Conservation (phyloP, 352 stramenopile species). For the Globisporangium carolinianum region DNA sequence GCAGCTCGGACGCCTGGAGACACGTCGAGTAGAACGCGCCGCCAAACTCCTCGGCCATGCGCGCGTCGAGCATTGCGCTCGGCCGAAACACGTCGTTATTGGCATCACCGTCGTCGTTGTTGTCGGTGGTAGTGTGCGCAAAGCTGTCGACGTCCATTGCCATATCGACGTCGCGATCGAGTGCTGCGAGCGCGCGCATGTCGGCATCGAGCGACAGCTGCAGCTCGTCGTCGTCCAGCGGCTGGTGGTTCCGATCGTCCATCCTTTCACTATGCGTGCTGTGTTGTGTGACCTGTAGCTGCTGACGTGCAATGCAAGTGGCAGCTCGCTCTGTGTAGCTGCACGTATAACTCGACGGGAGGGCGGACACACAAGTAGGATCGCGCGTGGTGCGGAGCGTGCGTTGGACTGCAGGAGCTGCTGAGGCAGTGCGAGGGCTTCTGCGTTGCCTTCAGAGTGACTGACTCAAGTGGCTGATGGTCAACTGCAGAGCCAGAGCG, state of each 20-base stretch:
- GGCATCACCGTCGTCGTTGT: background rate
- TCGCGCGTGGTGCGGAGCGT: no score
- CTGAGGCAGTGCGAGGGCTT: no score
- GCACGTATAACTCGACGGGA: no score
- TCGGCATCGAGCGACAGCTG: constrained; percentile 11
- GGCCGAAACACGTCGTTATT: constrained; percentile 45
- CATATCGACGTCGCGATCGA: constrained; percentile 8
- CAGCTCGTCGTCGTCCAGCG: constrained; percentile 10
- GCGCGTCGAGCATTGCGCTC: constrained; percentile 48
- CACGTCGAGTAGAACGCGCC: constrained; percentile 24
- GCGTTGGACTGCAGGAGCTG: no score
- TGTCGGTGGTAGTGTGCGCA: background rate
- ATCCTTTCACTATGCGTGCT: no score
- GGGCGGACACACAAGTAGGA: no score
- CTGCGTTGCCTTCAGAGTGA: no score
- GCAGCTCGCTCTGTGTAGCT: no score
- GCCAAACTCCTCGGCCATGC: constrained; percentile 43
- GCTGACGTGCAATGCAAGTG: no score
- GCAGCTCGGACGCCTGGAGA: constrained; percentile 18
- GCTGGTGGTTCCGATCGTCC: background rate
- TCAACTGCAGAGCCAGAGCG: no score
- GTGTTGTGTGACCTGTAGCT: no score
- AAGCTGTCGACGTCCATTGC: constrained; percentile 5
- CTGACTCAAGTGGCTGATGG: no score
- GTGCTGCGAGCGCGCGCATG: constrained; percentile 12